Evolutionary conservation across 139 green algal genomes (phyloP), one percentile per base, ranked within the genome.

Genomic region (Trebouxia sp.): DNA sequence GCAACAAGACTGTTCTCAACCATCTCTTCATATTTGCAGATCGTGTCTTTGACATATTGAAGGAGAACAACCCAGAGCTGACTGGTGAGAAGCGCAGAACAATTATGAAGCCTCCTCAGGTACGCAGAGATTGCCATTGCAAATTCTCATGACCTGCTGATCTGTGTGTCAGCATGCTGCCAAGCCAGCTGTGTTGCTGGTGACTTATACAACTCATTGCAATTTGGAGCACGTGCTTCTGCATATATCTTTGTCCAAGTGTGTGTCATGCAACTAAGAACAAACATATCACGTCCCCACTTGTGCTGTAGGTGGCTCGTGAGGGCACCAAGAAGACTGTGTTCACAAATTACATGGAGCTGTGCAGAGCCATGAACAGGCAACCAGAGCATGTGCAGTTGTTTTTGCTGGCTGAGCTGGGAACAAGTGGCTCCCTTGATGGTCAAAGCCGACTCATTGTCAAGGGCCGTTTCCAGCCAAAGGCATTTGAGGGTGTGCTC

Each of bases 261-360:
- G n/a, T n/a, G n/a, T n/a, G n/a, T n/a, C n/a, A n/a, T n/a, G n/a
- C n/a, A n/a, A n/a, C n/a, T n/a, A n/a, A n/a, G n/a, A n/a, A n/a
- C n/a, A 66, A 66, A 7, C 24, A 38, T 11, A 66, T 11, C 55
- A 37, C n/a, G 5, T 38, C 26, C 17, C n/a, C 20, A 66, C 55
- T 22, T 7, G 22, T 20, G 65, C 28, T 69, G 10, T 85, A 96
- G 89, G 96, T 99, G 74, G 92, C 96, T 8, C 90, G 97, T 55
- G 97, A 99, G 90, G 97, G 97, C 47, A 99, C 97, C 48, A 99
- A 99, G 91, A 99, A 99, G 94, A 99, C 97, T 6, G 97, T 99
- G 47, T 99, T 99, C 85, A 96, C 91, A 67, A 99, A 99, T 92
- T 99, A 99, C 86, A 97, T 97, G 91, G 97, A 99, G 83, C 91